Evolutionary conservation across 2,329 filamentous ascomycete species (phyloP).

Genomic region (Arthrobotrys iridis): DNA sequence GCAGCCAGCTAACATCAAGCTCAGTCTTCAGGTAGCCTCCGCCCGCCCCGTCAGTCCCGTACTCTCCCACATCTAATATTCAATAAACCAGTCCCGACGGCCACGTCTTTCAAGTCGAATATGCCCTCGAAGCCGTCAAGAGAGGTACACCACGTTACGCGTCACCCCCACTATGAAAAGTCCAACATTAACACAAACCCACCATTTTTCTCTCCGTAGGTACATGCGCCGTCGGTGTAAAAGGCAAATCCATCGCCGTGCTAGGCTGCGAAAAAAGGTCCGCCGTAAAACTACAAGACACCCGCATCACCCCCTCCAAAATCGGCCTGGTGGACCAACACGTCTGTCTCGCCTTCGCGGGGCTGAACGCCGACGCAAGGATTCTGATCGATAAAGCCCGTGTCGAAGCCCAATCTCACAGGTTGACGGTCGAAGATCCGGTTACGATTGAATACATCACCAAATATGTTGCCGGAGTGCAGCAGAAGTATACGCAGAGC

Average conservation of each 20-base stretch:
- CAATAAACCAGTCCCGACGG: conserved; percentile 82
- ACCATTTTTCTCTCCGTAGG: conserved; percentile 66
- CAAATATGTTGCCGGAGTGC: conserved; percentile 96
- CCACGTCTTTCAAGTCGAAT: conserved; percentile 99
- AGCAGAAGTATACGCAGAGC: conserved; percentile 98
- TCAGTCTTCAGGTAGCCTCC: conserved; percentile 55
- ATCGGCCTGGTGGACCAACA: conserved; percentile 96
- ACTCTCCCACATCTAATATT: conserved; percentile 63
- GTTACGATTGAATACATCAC: conserved; percentile 98
- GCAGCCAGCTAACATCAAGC: conserved; percentile 56
- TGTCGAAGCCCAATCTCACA: conserved; percentile 95
- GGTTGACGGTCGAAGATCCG: conserved; percentile 94
- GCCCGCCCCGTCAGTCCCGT: conserved; percentile 26
- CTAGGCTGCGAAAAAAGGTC: conserved; percentile 98
- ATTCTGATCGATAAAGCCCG: conserved; percentile 98
- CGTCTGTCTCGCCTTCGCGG: conserved; percentile 95
- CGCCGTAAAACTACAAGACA: conserved; percentile 99
- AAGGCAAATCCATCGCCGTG: conserved; percentile 92
- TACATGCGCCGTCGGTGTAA: conserved; percentile 97
- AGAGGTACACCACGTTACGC: conserved; percentile 72
- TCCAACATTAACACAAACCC: conserved; percentile 31
- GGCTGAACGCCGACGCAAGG: conserved; percentile 95
- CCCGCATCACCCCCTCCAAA: conserved; percentile 97
- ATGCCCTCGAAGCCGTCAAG: conserved; percentile 98
- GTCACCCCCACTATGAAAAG: conserved; percentile 48